phyloP scores from a whole-genome alignment of 306 rosid species.

The Cyamopsis tetragonoloba region DNA sequence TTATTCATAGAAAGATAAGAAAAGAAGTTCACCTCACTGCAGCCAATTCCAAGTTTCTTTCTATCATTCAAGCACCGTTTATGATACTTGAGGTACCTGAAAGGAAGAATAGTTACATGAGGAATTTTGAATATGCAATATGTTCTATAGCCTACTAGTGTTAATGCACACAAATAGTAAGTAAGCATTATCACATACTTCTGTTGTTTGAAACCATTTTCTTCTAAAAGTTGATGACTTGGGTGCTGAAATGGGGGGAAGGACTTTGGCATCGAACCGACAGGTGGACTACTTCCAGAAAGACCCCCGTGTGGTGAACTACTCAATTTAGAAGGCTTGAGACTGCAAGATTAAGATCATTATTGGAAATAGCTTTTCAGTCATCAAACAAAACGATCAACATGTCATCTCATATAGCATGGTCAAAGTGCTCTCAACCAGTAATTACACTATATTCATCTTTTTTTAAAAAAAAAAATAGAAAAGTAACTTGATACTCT shows the following conservation, averaged over 20 bases:
- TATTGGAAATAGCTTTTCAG: slow-evolving; percentile 26
- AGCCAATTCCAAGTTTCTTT: slow-evolving; percentile 94
- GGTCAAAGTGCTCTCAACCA: slow-evolving; percentile 11
- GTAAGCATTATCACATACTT: slow-evolving; percentile 54
- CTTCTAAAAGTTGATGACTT: slow-evolving; percentile 94
- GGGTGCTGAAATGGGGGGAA: slow-evolving; percentile 98
- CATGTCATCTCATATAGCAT: slow-evolving; percentile 10
- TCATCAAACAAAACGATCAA: slow-evolving; percentile 5
- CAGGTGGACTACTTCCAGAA: slow-evolving; percentile 81
- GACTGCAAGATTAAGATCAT: slow-evolving; percentile 47
- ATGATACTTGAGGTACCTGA: slow-evolving; percentile 77
- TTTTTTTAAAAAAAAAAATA: too few species aligned
- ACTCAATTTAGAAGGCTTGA: slow-evolving; percentile 70
- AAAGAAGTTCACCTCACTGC: slow-evolving; percentile 80
- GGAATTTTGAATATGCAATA: slow-evolving; percentile 18
- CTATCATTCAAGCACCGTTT: slow-evolving; percentile 84
- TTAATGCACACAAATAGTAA: not conserved
- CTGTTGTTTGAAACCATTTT: slow-evolving; percentile 93
- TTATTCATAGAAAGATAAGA: slow-evolving; percentile 16
- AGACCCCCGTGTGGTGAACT: slow-evolving; percentile 78
- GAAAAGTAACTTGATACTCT: slow-evolving; percentile 14
- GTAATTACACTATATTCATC: slow-evolving; percentile 14
- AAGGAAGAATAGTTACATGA: slow-evolving; percentile 36
- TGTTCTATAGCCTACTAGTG: not conserved
- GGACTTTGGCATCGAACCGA: slow-evolving; percentile 95